Evolutionary conservation across 2,329 filamentous ascomycete genomes (phyloP).

Genomic region (Aureobasidium vineae): DNA sequence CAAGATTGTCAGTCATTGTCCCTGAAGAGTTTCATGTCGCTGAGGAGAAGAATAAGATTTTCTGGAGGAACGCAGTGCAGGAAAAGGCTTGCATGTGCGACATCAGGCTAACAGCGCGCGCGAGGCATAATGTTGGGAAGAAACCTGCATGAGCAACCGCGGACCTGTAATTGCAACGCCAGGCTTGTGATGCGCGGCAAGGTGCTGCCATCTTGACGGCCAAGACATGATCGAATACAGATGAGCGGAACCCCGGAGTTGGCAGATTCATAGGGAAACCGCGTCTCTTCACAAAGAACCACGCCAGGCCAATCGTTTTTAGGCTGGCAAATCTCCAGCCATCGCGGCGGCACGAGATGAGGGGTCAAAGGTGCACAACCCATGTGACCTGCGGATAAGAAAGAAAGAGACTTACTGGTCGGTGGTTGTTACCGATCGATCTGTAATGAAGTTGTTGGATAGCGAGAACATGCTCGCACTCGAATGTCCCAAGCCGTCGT

Average conservation of each 20-base stretch:
- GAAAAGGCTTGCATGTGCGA: conserved; percentile 28
- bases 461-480: conserved; percentile 47
- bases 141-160: conserved; percentile 23
- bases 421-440: conserved; percentile 42
- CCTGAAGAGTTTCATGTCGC: conserved; percentile 23
- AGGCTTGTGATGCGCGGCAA: conserved; percentile 19
- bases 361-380: conserved; percentile 19
- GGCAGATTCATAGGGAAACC: conserved; percentile 11
- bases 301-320: conserved; percentile 20
- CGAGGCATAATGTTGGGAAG: conserved; percentile 21
- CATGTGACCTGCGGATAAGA: conserved; percentile 13
- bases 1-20: conserved; percentile 30
- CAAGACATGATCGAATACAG: conserved; percentile 13
- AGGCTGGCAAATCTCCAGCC: background rate
- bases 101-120: conserved; percentile 28
- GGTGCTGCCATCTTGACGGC: conserved; percentile 22
- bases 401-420: conserved; percentile 34
- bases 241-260: background rate
- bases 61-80: conserved; percentile 24
- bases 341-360: conserved; percentile 20
- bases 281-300: conserved; percentile 34
- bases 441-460: conserved; percentile 26
- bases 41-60: conserved; percentile 1
- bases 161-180: conserved; percentile 12
- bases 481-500: conserved; percentile 50